These are phyloP conservation scores for Fusarium redolens DNA, from an alignment of 2,329 filamentous ascomycete species.

Conservation along the genomic window DNA sequence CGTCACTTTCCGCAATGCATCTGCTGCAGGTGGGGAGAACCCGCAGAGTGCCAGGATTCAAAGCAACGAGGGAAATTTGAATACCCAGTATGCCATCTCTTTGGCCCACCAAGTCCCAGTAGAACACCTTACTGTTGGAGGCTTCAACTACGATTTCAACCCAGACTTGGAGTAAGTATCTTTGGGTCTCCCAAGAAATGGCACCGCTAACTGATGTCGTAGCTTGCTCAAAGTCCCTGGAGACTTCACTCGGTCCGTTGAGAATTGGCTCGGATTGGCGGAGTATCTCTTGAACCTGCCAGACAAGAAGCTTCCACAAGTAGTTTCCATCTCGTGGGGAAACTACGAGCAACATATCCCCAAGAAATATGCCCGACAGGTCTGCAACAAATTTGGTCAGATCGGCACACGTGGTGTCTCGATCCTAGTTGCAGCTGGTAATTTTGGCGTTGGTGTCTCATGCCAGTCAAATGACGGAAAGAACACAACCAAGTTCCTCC, in stretches of 20 bases:
- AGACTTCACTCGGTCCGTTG: constrained; percentile 59
- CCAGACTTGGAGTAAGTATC: constrained; percentile 50
- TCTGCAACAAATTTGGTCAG: constrained; percentile 69
- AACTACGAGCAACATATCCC: constrained; percentile 75
- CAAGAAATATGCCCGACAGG: constrained; percentile 62
- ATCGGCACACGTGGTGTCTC: constrained; percentile 74
- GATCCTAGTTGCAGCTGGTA: constrained; percentile 73
- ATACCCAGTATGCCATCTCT: constrained; percentile 51
- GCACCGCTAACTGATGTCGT: not conserved
- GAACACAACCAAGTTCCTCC: constrained; percentile 49
- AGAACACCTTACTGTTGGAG: constrained; percentile 48
- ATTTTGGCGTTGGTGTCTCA: constrained; percentile 55
- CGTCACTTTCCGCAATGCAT: constrained; percentile 66
- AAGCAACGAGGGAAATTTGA: constrained; percentile 53
- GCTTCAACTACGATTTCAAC: constrained; percentile 46
- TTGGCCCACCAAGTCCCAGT: constrained; percentile 51
- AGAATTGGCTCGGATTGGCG: constrained; percentile 74
- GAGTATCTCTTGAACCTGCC: constrained; percentile 67
- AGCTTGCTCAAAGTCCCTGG: constrained; percentile 32
- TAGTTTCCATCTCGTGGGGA: constrained; percentile 77
- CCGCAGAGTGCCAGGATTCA: constrained; percentile 53
- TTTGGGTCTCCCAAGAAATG: accelerated
- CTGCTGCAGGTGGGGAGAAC: constrained; percentile 68
- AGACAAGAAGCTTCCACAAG: constrained; percentile 67
- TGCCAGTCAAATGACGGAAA: constrained; percentile 54